phyloP scores from a whole-genome alignment of 306 rosid species.

The Vachellia pachyceras region DNA sequence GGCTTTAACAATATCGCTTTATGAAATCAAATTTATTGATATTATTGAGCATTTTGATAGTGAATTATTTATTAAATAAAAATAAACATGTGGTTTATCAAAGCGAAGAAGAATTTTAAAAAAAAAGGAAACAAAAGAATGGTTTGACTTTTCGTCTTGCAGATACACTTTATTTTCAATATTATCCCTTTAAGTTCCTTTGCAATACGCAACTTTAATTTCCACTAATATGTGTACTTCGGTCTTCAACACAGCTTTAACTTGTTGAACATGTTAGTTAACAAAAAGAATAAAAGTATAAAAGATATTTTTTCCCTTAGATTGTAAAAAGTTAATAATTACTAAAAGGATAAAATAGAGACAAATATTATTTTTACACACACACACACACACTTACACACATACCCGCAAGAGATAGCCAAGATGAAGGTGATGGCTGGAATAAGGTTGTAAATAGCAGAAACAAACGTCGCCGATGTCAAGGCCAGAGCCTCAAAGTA shows the following conservation, averaged over 20 bases:
- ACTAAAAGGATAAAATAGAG: neutral
- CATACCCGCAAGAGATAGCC: slow-evolving; percentile 56
- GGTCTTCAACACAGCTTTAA: neutral
- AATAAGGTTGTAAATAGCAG: slow-evolving; percentile 56
- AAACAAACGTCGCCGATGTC: slow-evolving; percentile 63
- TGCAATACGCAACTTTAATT: neutral
- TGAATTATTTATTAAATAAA: neutral
- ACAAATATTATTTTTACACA: neutral
- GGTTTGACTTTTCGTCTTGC: neutral
- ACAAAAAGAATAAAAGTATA: neutral
- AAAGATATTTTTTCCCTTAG: neutral
- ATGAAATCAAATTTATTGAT: neutral
- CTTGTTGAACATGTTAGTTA: neutral
- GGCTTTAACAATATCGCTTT: neutral
- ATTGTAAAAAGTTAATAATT: neutral
- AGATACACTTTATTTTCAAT: neutral
- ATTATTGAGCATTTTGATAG: neutral
- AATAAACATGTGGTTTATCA: neutral
- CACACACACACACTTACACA: slow-evolving; percentile 19
- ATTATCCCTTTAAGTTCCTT: neutral
- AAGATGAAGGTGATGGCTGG: slow-evolving; percentile 65
- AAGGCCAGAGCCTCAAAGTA: slow-evolving; percentile 50
- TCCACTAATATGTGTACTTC: neutral
- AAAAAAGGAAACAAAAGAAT: neutral
- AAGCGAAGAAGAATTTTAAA: neutral